Evolutionary conservation across 179 eudicot species (phyloP).

Genomic region (Silene vulgaris): DNA sequence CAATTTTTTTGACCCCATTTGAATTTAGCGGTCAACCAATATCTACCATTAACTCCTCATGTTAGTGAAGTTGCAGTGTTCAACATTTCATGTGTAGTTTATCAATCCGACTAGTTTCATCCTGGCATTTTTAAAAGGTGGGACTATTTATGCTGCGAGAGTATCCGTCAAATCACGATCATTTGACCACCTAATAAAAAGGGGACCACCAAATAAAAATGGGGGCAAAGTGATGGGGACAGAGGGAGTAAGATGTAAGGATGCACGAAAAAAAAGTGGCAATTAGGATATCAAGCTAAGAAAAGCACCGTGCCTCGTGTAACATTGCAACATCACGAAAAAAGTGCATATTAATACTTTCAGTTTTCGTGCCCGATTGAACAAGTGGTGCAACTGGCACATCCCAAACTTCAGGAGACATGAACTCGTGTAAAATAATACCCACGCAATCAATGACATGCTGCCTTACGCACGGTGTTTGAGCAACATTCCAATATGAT

Average conservation of each 20-base stretch:
- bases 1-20: background rate
- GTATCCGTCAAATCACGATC: background rate
- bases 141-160: background rate
- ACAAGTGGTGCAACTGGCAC: slow-evolving; percentile 55
- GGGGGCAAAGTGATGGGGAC: background rate
- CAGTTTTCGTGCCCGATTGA: slow-evolving; percentile 44
- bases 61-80: background rate
- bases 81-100: background rate
- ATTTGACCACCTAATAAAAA: background rate
- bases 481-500: slow-evolving; percentile 44
- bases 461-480: slow-evolving; percentile 36
- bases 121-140: background rate
- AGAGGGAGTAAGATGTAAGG: slow-evolving; percentile 2
- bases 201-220: background rate
- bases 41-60: background rate
- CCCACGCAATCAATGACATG: slow-evolving; percentile 63
- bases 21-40: background rate
- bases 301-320: slow-evolving; percentile 49
- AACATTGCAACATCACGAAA: slow-evolving; percentile 71
- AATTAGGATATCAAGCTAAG: background rate
- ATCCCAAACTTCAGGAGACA: slow-evolving; percentile 75
- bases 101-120: no score
- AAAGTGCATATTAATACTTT: slow-evolving; percentile 49
- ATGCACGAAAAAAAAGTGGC: slow-evolving; percentile 1
- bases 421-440: slow-evolving; percentile 71